Percentiles rank a stretch among this genome's conserved stretches.
These are phyloP conservation scores for Bretschneidera sinensis DNA, from an alignment of 345 rosid genomes.

Conservation along the genomic window DNA sequence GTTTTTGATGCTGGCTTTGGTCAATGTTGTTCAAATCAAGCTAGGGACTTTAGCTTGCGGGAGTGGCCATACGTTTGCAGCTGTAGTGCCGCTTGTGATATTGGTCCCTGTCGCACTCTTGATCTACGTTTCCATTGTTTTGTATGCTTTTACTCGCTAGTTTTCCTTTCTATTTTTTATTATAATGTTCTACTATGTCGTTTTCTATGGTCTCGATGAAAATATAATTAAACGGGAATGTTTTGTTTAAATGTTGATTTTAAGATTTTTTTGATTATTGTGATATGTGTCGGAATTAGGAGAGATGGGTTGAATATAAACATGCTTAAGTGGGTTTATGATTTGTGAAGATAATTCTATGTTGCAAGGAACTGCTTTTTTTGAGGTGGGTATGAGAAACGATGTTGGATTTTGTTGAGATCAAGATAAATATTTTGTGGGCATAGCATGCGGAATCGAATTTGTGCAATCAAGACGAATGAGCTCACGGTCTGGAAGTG, in stretches of 20 bases:
- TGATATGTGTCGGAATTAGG: too few relatives aligned
- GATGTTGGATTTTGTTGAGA: background rate
- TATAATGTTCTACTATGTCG: slow-evolving; percentile 5
- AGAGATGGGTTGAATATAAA: too few relatives aligned
- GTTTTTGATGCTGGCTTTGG: slow-evolving; percentile 70
- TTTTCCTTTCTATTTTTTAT: background rate
- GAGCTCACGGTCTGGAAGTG: background rate
- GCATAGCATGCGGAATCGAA: too few relatives aligned
- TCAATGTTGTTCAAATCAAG: slow-evolving; percentile 75
- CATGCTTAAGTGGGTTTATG: too few relatives aligned
- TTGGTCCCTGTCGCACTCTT: slow-evolving; percentile 57
- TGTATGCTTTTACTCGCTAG: slow-evolving; percentile 67
- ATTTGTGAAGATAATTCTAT: too few relatives aligned
- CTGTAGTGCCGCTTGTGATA: slow-evolving; percentile 66
- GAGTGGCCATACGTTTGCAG: slow-evolving; percentile 57
- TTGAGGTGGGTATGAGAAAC: background rate
- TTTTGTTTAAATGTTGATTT: too few relatives aligned
- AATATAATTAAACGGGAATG: slow-evolving; percentile 5
- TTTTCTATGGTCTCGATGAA: slow-evolving; percentile 8
- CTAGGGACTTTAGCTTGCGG: slow-evolving; percentile 70
- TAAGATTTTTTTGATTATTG: too few relatives aligned
- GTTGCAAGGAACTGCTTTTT: too few relatives aligned
- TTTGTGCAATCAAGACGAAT: too few relatives aligned
- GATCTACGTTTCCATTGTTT: slow-evolving; percentile 46
- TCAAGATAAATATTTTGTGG: background rate